These are phyloP conservation scores for Metarhizium guizhouense DNA, from an alignment of 2,329 filamentous ascomycete genomes.

Conservation along the genomic window DNA sequence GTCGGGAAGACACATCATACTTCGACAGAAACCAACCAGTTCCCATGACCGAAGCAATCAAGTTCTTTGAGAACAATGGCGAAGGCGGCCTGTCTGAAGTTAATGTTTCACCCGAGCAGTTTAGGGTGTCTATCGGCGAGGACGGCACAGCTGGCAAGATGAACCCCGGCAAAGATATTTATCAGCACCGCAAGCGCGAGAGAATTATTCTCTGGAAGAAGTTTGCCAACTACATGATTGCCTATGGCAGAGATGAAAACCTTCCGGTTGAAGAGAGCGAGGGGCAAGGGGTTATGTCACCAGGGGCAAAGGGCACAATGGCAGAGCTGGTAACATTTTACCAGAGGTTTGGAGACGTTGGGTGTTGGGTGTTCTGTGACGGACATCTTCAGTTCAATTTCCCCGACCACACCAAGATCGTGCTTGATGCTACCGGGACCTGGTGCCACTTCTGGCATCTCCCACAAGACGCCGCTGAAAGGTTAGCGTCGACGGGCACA, in stretches of 20 bases:
- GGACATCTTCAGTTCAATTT: slow-evolving; percentile 83
- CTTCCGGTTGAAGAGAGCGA: slow-evolving; percentile 37
- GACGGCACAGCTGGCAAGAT: slow-evolving; percentile 54
- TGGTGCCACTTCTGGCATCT: slow-evolving; percentile 74
- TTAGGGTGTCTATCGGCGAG: slow-evolving; percentile 44
- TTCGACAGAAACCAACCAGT: slow-evolving; percentile 50
- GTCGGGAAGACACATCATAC: slow-evolving; percentile 47
- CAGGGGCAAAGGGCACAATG: slow-evolving; percentile 26
- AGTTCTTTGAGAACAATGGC: slow-evolving; percentile 66
- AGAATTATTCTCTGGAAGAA: slow-evolving; percentile 63
- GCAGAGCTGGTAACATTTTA: slow-evolving; percentile 68
- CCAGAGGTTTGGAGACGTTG: slow-evolving; percentile 71
- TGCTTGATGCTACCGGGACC: slow-evolving; percentile 64
- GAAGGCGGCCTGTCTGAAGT: slow-evolving; percentile 53
- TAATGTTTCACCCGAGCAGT: slow-evolving; percentile 55
- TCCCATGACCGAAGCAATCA: slow-evolving; percentile 53
- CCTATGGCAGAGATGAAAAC: slow-evolving; percentile 63
- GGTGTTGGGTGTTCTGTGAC: slow-evolving; percentile 73
- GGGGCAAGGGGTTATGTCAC: slow-evolving; percentile 28
- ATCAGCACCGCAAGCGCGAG: slow-evolving; percentile 57
- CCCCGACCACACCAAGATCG: slow-evolving; percentile 79
- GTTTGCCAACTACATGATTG: slow-evolving; percentile 66
- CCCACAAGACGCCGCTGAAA: slow-evolving; percentile 58
- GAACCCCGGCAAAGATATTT: slow-evolving; percentile 52
- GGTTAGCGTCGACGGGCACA: slow-evolving; percentile 55